Base-by-base conservation (phyloP, 2,329 filamentous ascomycete species). In the Claviceps maximensis region DNA sequence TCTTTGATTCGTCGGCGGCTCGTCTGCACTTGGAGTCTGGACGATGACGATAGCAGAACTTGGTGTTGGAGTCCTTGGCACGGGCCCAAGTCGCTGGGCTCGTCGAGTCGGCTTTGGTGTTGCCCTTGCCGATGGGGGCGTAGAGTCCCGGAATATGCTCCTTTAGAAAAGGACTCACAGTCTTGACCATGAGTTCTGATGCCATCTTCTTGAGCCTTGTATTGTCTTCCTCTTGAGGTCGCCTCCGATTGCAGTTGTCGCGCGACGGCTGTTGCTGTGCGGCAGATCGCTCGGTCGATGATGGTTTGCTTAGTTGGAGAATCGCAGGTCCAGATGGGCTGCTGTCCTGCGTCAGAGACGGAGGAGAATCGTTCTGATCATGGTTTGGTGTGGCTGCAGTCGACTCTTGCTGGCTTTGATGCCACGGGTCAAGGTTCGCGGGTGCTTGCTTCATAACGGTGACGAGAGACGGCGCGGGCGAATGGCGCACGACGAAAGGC, bases 1-100 rank as follows among this genome's bases (percentile, higher is more conserved):
- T 98, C 58, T 93, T 93, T 47, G 86, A 85, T 71, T 97, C 93
- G 71, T 97, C 90, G 54, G 89, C 90, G 57, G 94, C 89, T 56
- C 89, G 82, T 56, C 90, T 79, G 71, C 93, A 98, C 71, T 96
- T 95, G 52, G 91, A 82, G 68, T 97, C 93, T 2, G 93, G 93
- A 52, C 87, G 79, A 69, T 98, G 93, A 53, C 93, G 84, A 68
- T 98, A 98, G 72, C 93, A 98, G 72, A 86, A 97, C 67, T 87
- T 93, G 60, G 89, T 94, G 66, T 90, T 95, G 38, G 76, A 78
- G 57, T 82, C 79, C 61, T 68, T 74, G 47, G 73, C 71, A 21
- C 48, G 54, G 23, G 27, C 47, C 54, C 48, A 53, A n/a, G 49
- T 49, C 45, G 51, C 21, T 15, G 50, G 54, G 42, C 48, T 51